phyloP scores from a whole-genome alignment of 2,329 filamentous ascomycete genomes.

The Exophiala mesophila region DNA sequence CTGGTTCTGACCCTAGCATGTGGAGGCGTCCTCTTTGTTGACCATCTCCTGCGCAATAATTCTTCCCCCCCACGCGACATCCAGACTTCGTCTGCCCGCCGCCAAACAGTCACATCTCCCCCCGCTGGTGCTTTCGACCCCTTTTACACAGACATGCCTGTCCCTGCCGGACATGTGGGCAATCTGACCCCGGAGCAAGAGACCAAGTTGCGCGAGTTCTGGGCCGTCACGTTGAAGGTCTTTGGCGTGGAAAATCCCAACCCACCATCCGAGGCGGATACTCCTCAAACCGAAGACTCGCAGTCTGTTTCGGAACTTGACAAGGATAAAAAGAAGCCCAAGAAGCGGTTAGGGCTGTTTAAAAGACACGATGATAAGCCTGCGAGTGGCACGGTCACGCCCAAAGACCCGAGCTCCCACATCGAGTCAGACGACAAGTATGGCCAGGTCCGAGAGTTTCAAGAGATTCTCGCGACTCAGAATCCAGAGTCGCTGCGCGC shows the following conservation, averaged over 20 bases:
- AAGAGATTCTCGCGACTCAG: conserved; percentile 71
- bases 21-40: conserved; percentile 17
- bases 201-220: conserved; percentile 80
- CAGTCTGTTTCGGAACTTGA: conserved; percentile 27
- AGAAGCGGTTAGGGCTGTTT: conserved; percentile 68
- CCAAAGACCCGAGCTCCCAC: conserved; percentile 35
- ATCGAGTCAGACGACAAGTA: conserved; percentile 77
- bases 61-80: conserved; percentile 12
- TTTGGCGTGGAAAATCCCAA: conserved; percentile 54
- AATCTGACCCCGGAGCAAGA: conserved; percentile 89
- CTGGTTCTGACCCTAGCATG: conserved; percentile 15
- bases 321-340: conserved; percentile 61
- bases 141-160: conserved; percentile 24
- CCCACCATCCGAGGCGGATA: conserved; percentile 16
- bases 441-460: conserved; percentile 80
- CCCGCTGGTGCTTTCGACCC: conserved; percentile 10
- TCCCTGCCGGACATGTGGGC: conserved; percentile 66
- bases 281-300: conserved; percentile 25
- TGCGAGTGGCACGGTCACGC: conserved; percentile 35
- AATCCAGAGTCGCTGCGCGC: conserved; percentile 72
- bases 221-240: conserved; percentile 69
- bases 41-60: conserved; percentile 10
- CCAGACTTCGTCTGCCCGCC: conserved; percentile 23
- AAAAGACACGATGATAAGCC: conserved; percentile 45
- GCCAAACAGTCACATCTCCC: conserved; percentile 32